Evolutionary conservation across 2,329 filamentous ascomycete species (phyloP).

Genomic region (Stagonosporopsis tanaceti): DNA sequence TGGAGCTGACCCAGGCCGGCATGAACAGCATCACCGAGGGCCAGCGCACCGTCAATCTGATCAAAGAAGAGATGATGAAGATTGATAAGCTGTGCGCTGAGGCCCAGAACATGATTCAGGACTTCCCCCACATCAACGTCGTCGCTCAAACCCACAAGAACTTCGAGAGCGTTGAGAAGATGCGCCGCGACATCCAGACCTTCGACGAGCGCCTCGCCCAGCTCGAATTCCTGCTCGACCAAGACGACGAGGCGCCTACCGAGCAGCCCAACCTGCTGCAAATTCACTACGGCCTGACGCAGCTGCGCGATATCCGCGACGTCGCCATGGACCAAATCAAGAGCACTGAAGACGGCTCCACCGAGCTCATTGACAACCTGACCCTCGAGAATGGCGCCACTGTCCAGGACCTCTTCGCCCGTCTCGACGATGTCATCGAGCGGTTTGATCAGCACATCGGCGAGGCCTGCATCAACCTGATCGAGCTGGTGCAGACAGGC

Average conservation of each 20-base stretch:
- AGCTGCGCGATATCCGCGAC: constrained; percentile 91
- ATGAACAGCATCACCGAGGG: constrained; percentile 89
- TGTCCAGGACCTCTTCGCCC: constrained; percentile 86
- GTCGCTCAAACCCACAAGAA: constrained; percentile 95
- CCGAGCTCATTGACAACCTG: constrained; percentile 85
- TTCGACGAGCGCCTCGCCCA: constrained; percentile 80
- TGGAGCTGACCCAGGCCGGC: constrained; percentile 91
- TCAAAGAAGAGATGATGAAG: constrained; percentile 98
- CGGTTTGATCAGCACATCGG: constrained; percentile 97
- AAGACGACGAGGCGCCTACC: constrained; percentile 86
- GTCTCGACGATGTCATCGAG: constrained; percentile 85
- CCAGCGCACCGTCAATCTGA: constrained; percentile 88
- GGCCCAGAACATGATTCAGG: constrained; percentile 95
- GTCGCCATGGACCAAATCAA: constrained; percentile 97
- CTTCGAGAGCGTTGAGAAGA: constrained; percentile 91
- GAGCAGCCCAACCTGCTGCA: constrained; percentile 91
- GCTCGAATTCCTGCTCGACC: constrained; percentile 78
- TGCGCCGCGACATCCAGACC: constrained; percentile 88
- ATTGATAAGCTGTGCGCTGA: constrained; percentile 98
- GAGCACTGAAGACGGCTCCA: constrained; percentile 81
- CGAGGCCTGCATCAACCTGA: constrained; percentile 85
- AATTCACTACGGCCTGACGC: constrained; percentile 90
- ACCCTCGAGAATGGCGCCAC: constrained; percentile 73
- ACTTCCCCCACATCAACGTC: constrained; percentile 91
- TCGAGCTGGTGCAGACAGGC: constrained; percentile 83